Evolutionary conservation across 345 rosid genomes (phyloP).

Genomic region (Eucalyptus pumila): DNA sequence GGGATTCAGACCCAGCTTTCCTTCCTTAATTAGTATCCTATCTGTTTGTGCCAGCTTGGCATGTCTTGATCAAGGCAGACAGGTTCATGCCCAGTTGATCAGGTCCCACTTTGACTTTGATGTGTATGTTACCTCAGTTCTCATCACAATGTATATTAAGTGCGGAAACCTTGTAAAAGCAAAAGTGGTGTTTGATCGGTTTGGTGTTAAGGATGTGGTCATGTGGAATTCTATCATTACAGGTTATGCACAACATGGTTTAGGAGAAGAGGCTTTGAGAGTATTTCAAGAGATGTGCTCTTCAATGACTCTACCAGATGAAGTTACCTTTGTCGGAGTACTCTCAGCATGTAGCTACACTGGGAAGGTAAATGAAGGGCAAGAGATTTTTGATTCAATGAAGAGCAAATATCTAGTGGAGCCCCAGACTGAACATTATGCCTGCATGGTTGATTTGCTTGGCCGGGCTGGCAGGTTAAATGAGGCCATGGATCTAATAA

Average conservation of each 20-base stretch:
- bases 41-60: constrained; percentile 63
- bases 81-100: constrained; percentile 60
- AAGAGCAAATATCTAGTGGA: constrained; percentile 32
- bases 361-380: constrained; percentile 60
- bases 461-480: constrained; percentile 60
- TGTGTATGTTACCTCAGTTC: constrained; percentile 65
- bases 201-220: constrained; percentile 45
- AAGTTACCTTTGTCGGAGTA: constrained; percentile 64
- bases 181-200: constrained; percentile 49
- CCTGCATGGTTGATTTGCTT: constrained; percentile 81
- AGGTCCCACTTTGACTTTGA: constrained; percentile 51
- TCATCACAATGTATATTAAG: constrained; percentile 73
- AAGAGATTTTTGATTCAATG: constrained; percentile 53
- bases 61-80: constrained; percentile 57
- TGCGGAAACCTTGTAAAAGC: constrained; percentile 66
- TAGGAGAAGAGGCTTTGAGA: constrained; percentile 53
- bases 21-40: constrained; percentile 56
- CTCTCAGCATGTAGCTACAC: constrained; percentile 75
- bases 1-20: constrained; percentile 42
- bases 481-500: constrained; percentile 58
- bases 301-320: constrained; percentile 44
- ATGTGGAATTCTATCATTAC: constrained; percentile 82
- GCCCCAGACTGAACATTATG: constrained; percentile 53
- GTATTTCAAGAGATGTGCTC: constrained; percentile 50
- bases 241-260: constrained; percentile 71